phyloP scores from a whole-genome alignment of 495 filamentous ascomycete species.

The Saxispiralis lemnorum region DNA sequence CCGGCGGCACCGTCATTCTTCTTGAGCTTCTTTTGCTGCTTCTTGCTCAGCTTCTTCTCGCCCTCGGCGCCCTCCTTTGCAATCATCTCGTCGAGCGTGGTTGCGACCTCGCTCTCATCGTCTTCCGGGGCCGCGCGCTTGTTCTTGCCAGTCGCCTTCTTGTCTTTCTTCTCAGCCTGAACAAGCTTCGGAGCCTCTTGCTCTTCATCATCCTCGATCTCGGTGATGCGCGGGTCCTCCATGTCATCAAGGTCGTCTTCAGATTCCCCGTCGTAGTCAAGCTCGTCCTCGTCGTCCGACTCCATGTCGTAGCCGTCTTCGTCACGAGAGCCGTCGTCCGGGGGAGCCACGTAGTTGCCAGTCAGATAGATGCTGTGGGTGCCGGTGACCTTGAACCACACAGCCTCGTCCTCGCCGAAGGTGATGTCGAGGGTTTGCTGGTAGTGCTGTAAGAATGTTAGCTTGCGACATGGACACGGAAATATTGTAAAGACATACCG shows the following conservation, averaged over 20 bases:
- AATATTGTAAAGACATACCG: constrained; percentile 31
- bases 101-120: constrained; percentile 37
- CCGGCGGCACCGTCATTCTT: constrained; percentile 66
- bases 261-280: constrained; percentile 66
- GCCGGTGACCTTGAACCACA: constrained; percentile 82
- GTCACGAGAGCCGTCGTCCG: constrained; percentile 31
- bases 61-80: constrained; percentile 49
- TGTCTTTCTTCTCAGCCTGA: constrained; percentile 32
- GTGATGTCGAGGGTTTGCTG: constrained; percentile 92
- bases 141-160: constrained; percentile 41
- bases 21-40: constrained; percentile 93
- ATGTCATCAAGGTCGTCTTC: constrained; percentile 54
- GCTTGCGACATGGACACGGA: constrained; percentile 5
- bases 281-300: constrained; percentile 60
- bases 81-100: constrained; percentile 52
- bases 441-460: constrained; percentile 47
- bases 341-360: constrained; percentile 72
- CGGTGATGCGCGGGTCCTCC: constrained; percentile 62
- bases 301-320: constrained; percentile 44
- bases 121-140: constrained; percentile 58
- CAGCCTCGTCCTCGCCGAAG: constrained; percentile 63
- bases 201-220: constrained; percentile 67
- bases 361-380: constrained; percentile 82
- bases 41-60: constrained; percentile 63
- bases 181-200: constrained; percentile 61